phyloP scores from a whole-genome alignment of 1,139 yeast genomes.

The Ogataea hybrid region DNA sequence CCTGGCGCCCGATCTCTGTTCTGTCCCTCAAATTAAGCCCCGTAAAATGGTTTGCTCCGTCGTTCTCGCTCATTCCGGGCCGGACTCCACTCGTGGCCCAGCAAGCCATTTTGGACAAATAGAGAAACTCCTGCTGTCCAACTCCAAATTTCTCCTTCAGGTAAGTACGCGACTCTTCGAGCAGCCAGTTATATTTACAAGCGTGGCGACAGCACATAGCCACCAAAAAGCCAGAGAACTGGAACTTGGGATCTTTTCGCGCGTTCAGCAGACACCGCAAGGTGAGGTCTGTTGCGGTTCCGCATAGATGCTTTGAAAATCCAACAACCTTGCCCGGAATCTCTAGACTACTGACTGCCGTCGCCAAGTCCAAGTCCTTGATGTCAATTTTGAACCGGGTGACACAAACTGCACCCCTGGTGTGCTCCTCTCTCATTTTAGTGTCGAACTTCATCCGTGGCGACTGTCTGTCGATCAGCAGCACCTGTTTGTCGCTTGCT shows the following conservation, averaged over 20 bases:
- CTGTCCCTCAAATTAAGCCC: conserved; percentile 47
- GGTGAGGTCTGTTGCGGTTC: conserved; percentile 90
- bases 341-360: conserved; percentile 37
- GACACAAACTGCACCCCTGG: conserved; percentile 35
- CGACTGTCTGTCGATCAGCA: conserved; percentile 74
- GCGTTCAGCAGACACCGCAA: conserved; percentile 57
- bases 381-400: conserved; percentile 70
- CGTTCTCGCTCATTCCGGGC: conserved; percentile 37
- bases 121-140: conserved; percentile 42
- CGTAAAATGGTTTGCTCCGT: conserved; percentile 41
- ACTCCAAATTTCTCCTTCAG: conserved; percentile 29
- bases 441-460: conserved; percentile 77
- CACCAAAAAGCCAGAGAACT: conserved; percentile 56
- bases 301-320: conserved; percentile 87
- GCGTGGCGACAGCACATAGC: conserved; percentile 96
- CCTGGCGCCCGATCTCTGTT: conserved; percentile 58
- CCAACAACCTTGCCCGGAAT: conserved; percentile 42
- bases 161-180: conserved; percentile 47
- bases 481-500: conserved; percentile 32
- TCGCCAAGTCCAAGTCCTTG: conserved; percentile 62
- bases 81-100: conserved; percentile 83
- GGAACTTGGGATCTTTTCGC: conserved; percentile 7
- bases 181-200: conserved; percentile 55
- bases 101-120: conserved; percentile 64
- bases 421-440: conserved; percentile 57